A percentile compares a stretch with the other conserved stretches of the same genome.
Conservation (phyloP, 1,284 basidiomycete species). For the Ustilago shanxiensis region DNA sequence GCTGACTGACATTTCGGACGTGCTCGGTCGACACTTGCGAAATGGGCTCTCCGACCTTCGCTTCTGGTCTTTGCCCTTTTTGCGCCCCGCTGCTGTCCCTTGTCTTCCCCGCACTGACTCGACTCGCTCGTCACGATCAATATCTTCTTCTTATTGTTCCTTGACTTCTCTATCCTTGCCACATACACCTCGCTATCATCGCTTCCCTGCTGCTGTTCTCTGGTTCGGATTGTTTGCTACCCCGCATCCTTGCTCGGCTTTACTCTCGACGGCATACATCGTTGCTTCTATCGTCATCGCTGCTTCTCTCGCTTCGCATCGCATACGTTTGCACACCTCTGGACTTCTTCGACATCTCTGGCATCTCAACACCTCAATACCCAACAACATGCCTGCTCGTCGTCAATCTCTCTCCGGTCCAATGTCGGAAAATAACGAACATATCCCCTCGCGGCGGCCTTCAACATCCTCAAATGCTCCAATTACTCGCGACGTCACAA, state of each 20-base stretch:
- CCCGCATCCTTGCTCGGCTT: background rate
- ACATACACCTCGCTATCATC: background rate
- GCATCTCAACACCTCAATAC: background rate
- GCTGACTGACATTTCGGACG: constrained; percentile 31
- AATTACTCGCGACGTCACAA: constrained; percentile 14
- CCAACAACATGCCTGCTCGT: constrained; percentile 23
- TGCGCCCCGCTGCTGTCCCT: constrained; percentile 7
- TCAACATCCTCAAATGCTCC: constrained; percentile 21
- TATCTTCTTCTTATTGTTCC: constrained; percentile 4
- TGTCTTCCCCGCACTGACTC: constrained; percentile 29
- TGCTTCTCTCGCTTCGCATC: background rate
- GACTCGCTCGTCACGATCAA: constrained; percentile 8
- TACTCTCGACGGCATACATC: background rate
- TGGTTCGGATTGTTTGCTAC: background rate
- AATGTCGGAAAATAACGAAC: constrained; percentile 28
- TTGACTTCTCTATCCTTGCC: background rate
- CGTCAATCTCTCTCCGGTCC: constrained; percentile 49
- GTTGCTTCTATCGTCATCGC: background rate
- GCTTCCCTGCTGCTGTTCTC: background rate
- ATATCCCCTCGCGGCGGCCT: constrained; percentile 25
- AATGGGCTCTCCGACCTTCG: constrained; percentile 1
- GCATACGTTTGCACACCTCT: background rate
- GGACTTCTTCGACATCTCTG: background rate
- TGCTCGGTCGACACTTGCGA: constrained; percentile 35
- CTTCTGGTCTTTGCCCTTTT: constrained; percentile 8